phyloP scores from a whole-genome alignment of 139 green algal species.

The Picochlorum sp. region DNA sequence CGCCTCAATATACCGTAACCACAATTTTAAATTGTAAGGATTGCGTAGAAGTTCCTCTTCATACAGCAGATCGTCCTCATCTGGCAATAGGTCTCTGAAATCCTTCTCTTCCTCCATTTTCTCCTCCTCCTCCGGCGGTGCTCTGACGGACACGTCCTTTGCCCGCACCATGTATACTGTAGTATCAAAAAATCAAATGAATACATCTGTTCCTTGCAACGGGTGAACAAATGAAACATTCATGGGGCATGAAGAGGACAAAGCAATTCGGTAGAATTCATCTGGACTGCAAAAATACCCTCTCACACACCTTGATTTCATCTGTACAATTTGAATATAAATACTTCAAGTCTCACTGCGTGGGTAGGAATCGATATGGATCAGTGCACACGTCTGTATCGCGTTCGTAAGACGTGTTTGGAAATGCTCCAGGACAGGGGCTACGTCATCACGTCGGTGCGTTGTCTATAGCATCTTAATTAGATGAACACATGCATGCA shows the following conservation, averaged over 20 bases:
- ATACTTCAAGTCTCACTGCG: too few species aligned
- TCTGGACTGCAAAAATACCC: too few species aligned
- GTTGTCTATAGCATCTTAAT: background rate
- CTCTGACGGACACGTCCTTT: background rate
- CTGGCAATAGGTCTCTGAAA: conserved; percentile 68
- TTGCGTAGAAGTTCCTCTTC: conserved; percentile 95
- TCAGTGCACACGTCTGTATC: conserved; percentile 54
- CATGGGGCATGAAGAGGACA: too few species aligned
- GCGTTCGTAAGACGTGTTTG: conserved; percentile 66
- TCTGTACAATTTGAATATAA: too few species aligned
- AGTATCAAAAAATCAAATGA: too few species aligned
- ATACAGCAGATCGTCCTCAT: conserved; percentile 87
- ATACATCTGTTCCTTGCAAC: too few species aligned
- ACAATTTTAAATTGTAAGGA: conserved; percentile 85
- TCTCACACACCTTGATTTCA: too few species aligned
- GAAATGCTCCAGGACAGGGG: conserved; percentile 87
- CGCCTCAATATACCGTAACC: conserved; percentile 82
- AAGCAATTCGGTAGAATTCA: too few species aligned
- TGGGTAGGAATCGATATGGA: conserved; percentile 46
- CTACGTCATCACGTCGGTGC: conserved; percentile 75
- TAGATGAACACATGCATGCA: background rate
- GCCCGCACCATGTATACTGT: too few species aligned
- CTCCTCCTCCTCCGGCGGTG: background rate
- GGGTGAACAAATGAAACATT: too few species aligned
- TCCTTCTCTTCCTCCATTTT: conserved; percentile 9